Percentiles rank a stretch among this genome's conserved stretches.
phyloP scores from a whole-genome alignment of 345 rosid genomes.

The Clausena lansium region DNA sequence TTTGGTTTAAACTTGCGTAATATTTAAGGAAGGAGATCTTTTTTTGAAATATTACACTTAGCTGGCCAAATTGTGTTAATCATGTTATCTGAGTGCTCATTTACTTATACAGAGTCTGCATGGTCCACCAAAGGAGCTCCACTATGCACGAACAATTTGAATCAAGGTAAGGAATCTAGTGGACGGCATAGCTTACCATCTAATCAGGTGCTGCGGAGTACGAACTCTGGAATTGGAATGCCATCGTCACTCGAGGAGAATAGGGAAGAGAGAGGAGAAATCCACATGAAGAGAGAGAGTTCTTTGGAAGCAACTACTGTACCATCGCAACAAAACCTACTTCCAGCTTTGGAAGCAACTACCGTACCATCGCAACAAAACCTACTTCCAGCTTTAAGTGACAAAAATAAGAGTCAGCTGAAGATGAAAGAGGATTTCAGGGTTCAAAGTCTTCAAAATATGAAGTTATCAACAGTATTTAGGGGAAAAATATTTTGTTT shows the following conservation, averaged over 20 bases:
- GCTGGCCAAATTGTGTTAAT: neutral
- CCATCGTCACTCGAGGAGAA: constrained; percentile 35
- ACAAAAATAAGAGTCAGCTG: constrained; percentile 32
- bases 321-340: constrained; percentile 30
- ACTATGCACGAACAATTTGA: constrained; percentile 28
- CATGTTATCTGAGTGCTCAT: constrained; percentile 21
- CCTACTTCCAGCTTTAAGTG: constrained; percentile 25
- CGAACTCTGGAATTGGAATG: constrained; percentile 30
- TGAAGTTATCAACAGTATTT: constrained; percentile 49
- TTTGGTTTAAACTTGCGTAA: neutral
- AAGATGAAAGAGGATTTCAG: constrained; percentile 34
- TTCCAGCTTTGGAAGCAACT: constrained; percentile 31
- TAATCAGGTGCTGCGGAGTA: constrained; percentile 30
- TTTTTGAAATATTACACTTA: neutral
- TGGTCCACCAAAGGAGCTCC: constrained; percentile 46
- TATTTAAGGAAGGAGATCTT: neutral
- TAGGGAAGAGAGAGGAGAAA: constrained; percentile 34
- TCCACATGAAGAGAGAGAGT: constrained; percentile 18
- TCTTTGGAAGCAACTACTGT: constrained; percentile 30
- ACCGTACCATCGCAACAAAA: constrained; percentile 33
- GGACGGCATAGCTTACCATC: constrained; percentile 24
- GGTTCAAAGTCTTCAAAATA: constrained; percentile 31
- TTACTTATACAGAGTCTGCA: constrained; percentile 43
- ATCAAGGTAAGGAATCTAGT: constrained; percentile 35
- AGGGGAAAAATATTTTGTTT: constrained; percentile 73